These are phyloP conservation scores for Bipolaris cookei DNA, from an alignment of 2,329 filamentous ascomycete species.

Conservation along the genomic window DNA sequence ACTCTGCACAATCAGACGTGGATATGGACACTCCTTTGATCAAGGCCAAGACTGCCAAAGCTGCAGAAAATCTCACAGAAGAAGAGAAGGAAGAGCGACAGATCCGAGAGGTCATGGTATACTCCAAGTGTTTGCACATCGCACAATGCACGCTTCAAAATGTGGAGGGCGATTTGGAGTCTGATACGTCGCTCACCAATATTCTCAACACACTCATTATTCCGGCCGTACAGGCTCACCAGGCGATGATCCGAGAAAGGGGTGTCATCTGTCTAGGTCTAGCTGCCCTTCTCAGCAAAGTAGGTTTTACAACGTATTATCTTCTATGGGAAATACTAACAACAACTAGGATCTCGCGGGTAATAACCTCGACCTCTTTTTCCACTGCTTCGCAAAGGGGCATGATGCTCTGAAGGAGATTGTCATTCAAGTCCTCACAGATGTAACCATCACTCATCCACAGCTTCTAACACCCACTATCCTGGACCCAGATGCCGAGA, in stretches of 20 bases:
- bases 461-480: slow-evolving; percentile 71
- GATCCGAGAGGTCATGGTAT: slow-evolving; percentile 90
- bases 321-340: slow-evolving; percentile 10
- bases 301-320: slow-evolving; percentile 39
- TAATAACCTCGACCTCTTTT: slow-evolving; percentile 90
- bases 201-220: slow-evolving; percentile 98
- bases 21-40: slow-evolving; percentile 65
- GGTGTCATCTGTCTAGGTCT: slow-evolving; percentile 89
- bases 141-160: slow-evolving; percentile 98
- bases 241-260: slow-evolving; percentile 88
- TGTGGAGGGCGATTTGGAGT: slow-evolving; percentile 83
- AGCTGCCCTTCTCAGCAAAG: slow-evolving; percentile 87
- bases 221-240: slow-evolving; percentile 90
- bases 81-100: slow-evolving; percentile 71
- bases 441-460: slow-evolving; percentile 89
- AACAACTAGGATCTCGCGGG: slow-evolving; percentile 73
- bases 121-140: slow-evolving; percentile 97
- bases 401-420: slow-evolving; percentile 89
- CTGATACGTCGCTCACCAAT: slow-evolving; percentile 90
- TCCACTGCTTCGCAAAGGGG: slow-evolving; percentile 94
- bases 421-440: slow-evolving; percentile 87
- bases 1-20: slow-evolving; percentile 87
- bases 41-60: slow-evolving; percentile 38
- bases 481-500: slow-evolving; percentile 47
- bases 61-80: slow-evolving; percentile 51